Evolutionary conservation across 73 alveolate species (phyloP).

Genomic region (Paramecium pentaurelia): DNA sequence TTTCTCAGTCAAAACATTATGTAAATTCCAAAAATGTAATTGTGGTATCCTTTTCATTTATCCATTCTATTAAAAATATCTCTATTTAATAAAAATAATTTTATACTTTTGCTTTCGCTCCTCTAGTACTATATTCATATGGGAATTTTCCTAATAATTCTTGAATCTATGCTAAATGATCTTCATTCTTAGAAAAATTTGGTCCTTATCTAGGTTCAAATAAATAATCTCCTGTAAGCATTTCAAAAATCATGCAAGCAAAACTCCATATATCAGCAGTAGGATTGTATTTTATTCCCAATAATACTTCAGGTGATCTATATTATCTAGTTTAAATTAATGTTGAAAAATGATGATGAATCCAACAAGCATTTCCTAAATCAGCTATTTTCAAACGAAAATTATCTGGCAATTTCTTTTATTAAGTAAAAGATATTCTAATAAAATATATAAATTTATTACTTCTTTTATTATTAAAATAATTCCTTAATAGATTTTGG

Average conservation of each 20-base stretch:
- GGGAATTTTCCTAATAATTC: conserved; percentile 83
- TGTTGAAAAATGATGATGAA: conserved; percentile 87
- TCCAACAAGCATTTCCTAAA: conserved; percentile 97
- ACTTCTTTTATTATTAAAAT: conserved; percentile 18
- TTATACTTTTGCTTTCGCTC: conserved; percentile 60
- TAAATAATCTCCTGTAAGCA: conserved; percentile 95
- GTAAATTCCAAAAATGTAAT: conserved; percentile 50
- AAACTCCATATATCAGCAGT: conserved; percentile 96
- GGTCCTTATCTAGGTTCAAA: conserved; percentile 90
- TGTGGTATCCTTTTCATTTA: conserved; percentile 40
- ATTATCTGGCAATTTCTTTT: conserved; percentile 61
- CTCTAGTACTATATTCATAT: conserved; percentile 66
- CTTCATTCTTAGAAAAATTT: conserved; percentile 70
- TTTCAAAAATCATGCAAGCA: conserved; percentile 93
- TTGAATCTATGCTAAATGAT: conserved; percentile 83
- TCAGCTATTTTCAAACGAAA: conserved; percentile 87
- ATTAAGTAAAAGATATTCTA: neutral
- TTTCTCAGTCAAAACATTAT: conserved; percentile 49
- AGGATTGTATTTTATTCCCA: conserved; percentile 87
- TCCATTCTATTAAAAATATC: conserved; percentile 40
- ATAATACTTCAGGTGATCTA: conserved; percentile 72
- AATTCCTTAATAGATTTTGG: conserved; percentile 45
- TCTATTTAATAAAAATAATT: neutral
- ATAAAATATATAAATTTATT: conserved; percentile 49
- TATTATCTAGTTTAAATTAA: conserved; percentile 89